phyloP scores from a whole-genome alignment of 2,329 filamentous ascomycete genomes.

The Blastomyces parvus region DNA sequence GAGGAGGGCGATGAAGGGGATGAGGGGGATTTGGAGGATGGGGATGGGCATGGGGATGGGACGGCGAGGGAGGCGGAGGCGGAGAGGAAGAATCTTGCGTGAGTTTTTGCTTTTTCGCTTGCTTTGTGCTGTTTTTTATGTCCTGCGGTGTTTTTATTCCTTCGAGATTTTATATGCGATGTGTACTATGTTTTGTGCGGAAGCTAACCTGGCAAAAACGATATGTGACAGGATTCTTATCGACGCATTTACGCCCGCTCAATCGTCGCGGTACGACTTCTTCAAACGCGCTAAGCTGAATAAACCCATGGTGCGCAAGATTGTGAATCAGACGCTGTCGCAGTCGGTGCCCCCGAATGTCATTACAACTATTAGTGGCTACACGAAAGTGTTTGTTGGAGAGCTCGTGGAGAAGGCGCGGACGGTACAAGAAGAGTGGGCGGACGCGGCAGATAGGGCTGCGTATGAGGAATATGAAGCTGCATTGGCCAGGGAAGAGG shows the following conservation, averaged over 20 bases:
- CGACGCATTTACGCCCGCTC: conserved; percentile 39
- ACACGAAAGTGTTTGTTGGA: conserved; percentile 58
- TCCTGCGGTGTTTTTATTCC: background rate
- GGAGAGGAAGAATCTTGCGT: conserved; percentile 44
- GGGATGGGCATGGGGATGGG: conserved; percentile 38
- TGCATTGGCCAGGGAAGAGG: conserved; percentile 45
- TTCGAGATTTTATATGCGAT: too few relatives aligned
- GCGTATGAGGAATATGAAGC: conserved; percentile 48
- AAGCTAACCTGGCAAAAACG: too few relatives aligned
- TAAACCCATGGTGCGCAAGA: conserved; percentile 43
- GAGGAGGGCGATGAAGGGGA: conserved; percentile 31
- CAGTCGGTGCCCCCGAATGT: conserved; percentile 57
- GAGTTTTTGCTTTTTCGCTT: conserved; percentile 27
- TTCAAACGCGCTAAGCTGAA: conserved; percentile 43
- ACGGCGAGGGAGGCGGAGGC: conserved; percentile 44
- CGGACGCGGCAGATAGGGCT: conserved; percentile 42
- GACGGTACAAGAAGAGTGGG: conserved; percentile 49
- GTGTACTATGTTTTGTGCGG: background rate
- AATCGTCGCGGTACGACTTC: conserved; percentile 41
- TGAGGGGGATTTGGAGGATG: conserved; percentile 40
- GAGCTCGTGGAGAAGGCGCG: conserved; percentile 57
- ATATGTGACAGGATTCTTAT: conserved; percentile 32
- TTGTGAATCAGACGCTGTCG: conserved; percentile 58
- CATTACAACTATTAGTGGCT: conserved; percentile 54
- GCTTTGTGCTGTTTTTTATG: conserved; percentile 14